Base-by-base conservation (phyloP, 768 basidiomycete genomes). In the Russula compacta region DNA sequence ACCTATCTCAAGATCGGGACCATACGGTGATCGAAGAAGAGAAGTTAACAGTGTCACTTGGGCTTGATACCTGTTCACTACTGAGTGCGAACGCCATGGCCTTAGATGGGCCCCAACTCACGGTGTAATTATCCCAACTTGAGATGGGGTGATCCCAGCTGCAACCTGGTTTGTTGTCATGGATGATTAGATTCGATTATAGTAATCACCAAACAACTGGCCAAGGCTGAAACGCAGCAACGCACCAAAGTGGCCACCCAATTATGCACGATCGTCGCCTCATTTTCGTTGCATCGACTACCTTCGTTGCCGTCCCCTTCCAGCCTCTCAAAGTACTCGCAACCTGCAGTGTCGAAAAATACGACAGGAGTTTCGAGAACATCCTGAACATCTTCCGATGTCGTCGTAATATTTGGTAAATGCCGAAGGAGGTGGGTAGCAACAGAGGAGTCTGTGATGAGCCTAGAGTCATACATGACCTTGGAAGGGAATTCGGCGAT, bases 301-400 rank as follows among this genome's bases (percentile, higher is more conserved):
- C 93, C 94, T 68, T 95, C 94, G 68, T 92, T 90, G n/a, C 79
- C 77, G 58, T 86, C 86, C 0, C 81, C 86, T 36, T 91, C 88
- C 0, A 83, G 70, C 15, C 91, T 77, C 70, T 98, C 97, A 68
- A 86, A 97, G 68, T 91, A 95, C 70, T 97, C 93, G 67, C 91
- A 94, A 0, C 94, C 93, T 4, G 90, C 83, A 0, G 94, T 99
- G 70, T 99, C 97, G 67, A 91, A 92, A 71, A 98, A 99, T 2
- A 95, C 83, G 2, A 98, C 82, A 0, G 92, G 90, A 0, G 81
- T 88, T 3, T 77, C 81, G 6, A 98, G 74, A 4, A 83, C 72
- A 58, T 95, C 95, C 62, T 81, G 83, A 48, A 80, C 76, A 40
- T 89, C 85, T 15, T 86, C 85, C 1, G 76, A 76, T 29, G 72